Base-by-base conservation (phyloP, 805 yeast genomes). In the Clavispora phyllophila region DNA sequence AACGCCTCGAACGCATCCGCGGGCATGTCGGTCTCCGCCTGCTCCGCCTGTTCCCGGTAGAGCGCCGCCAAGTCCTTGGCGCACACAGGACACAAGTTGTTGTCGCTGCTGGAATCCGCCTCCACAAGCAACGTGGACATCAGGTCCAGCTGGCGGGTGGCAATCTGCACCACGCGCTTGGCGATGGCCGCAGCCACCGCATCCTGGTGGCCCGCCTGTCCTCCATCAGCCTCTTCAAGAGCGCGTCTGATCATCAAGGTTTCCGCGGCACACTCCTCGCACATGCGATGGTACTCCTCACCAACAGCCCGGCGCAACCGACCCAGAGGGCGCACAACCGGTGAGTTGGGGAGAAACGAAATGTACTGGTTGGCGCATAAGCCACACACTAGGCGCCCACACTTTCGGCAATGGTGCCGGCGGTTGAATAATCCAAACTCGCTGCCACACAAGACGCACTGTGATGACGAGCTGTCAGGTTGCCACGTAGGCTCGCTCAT, bases 341-440 rank as follows among this genome's bases (percentile, higher is more conserved):
- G 47, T 4, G 60, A 46, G 38, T 48, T 47, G 36, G 57, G 46
- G 36, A 55, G 54, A 42, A 55, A 58, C 26, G 71, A 66, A 6
- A 78, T 70, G 33, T 63, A 61, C 18, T 75, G 69, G 8, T 66
- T 57, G 6, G 91, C 81, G 55, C 96, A 87, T 31, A 58, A 54
- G 24, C 79, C 82, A 61, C 96, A 87, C 14, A 83, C 86, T 0
- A 88, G 82, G 26, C 79, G 68, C 3, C 96, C 96, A 64, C 96
- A 87, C 45, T 69, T 72, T 40, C 93, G 71, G 61, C 96, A 87
- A 60, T 87, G 96, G 63, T 87, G 96, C 43, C 89, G 73, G 44
- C 96, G 72, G 57, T 69, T 76, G 60, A 84, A 80, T 43, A 86
- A 61, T 2, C 81, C 68, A 63, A 81, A 87, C 31, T 49, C 42